A percentile compares a stretch with the other conserved stretches of the same genome.
phyloP scores from a whole-genome alignment of 2,329 filamentous ascomycete species.

The Fusarium liriodendri region DNA sequence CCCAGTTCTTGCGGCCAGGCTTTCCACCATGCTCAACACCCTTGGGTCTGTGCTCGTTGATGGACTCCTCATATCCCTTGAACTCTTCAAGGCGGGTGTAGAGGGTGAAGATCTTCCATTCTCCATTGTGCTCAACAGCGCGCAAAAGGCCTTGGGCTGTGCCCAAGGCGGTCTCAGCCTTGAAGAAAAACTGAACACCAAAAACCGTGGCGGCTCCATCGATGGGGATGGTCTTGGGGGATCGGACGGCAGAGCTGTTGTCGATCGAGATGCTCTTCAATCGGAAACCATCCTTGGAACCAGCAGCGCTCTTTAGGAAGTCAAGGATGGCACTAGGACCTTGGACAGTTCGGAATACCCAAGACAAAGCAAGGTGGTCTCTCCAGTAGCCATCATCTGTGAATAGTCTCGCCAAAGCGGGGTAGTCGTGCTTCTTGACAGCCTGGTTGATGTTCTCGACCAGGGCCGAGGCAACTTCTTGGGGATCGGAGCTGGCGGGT shows the following conservation, averaged over 20 bases:
- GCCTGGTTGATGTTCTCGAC: conserved; percentile 52
- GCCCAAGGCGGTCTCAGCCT: conserved; percentile 64
- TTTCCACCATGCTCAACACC: conserved; percentile 68
- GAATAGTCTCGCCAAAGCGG: conserved; percentile 43
- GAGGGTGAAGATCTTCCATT: conserved; percentile 73
- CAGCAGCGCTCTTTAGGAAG: conserved; percentile 50
- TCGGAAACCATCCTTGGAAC: conserved; percentile 51
- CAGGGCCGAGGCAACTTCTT: conserved; percentile 51
- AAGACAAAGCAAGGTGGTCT: conserved; percentile 67
- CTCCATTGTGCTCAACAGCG: conserved; percentile 56
- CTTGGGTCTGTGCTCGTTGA: conserved; percentile 59
- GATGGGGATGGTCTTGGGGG: conserved; percentile 58
- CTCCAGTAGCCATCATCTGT: conserved; percentile 65
- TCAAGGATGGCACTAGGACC: conserved; percentile 52
- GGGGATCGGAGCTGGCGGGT: conserved; percentile 47
- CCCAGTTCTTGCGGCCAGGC: conserved; percentile 68
- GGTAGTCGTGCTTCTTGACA: conserved; percentile 50
- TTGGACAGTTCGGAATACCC: conserved; percentile 66
- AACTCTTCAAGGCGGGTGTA: conserved; percentile 70
- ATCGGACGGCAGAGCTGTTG: conserved; percentile 54
- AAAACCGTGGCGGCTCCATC: conserved; percentile 61
- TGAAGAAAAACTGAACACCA: conserved; percentile 68
- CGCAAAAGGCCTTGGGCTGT: conserved; percentile 66
- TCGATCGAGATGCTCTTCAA: conserved; percentile 60
- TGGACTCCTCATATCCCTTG: conserved; percentile 63